These are phyloP conservation scores for Chaetothyriales sp. DNA, from an alignment of 2,329 filamentous ascomycete genomes.

Conservation along the genomic window DNA sequence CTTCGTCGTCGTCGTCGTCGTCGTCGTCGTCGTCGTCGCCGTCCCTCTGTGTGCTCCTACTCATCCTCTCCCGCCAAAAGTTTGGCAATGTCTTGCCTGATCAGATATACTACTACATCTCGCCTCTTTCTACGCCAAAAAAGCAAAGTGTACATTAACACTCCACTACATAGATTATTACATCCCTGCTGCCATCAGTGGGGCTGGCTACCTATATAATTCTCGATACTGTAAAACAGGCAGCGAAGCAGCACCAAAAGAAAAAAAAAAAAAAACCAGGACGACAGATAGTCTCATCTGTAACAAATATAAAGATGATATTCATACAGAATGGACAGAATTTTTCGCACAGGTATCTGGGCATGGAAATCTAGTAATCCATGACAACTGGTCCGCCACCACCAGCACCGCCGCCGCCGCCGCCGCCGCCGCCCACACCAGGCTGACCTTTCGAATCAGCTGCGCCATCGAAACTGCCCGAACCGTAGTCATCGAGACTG, in stretches of 20 bases:
- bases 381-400: conserved; percentile 10
- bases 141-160: not conserved
- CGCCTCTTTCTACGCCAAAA: not conserved
- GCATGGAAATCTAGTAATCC: conserved; percentile 10
- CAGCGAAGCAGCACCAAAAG: not conserved
- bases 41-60: no score
- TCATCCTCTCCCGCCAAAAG: no score
- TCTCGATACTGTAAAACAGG: no score
- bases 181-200: no score
- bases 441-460: conserved; percentile 10
- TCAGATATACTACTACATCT: no score
- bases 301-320: not conserved
- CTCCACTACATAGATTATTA: not conserved
- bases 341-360: not conserved
- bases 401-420: conserved; percentile 1
- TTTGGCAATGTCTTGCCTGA: no score
- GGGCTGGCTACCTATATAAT: not conserved
- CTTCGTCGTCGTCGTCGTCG: no score
- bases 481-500: conserved; percentile 47
- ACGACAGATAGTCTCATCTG: not conserved
- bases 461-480: conserved; percentile 20
- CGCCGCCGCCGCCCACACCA: conserved; percentile 1
- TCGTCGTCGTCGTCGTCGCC: no score
- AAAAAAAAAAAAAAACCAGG: not conserved
- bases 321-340: not conserved